phyloP scores from a whole-genome alignment of 345 rosid genomes.

The Salix viminalis region DNA sequence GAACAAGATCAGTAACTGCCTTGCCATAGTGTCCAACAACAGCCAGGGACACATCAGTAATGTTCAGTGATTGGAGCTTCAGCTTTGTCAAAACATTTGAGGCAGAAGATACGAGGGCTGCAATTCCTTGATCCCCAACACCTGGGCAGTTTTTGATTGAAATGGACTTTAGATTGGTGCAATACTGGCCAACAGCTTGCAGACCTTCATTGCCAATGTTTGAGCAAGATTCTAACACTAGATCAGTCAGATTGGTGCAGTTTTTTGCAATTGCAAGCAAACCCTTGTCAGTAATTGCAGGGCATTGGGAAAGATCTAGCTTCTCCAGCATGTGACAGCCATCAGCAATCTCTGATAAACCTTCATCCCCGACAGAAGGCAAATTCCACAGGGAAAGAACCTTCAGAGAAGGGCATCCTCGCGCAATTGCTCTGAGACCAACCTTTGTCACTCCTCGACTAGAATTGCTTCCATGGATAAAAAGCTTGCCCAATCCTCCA shows the following conservation, averaged over 20 bases:
- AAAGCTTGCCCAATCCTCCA: slow-evolving; percentile 82
- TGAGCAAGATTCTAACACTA: slow-evolving; percentile 70
- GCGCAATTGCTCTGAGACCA: slow-evolving; percentile 71
- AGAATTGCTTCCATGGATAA: slow-evolving; percentile 50
- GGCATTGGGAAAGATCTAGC: slow-evolving; percentile 70
- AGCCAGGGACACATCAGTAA: slow-evolving; percentile 81
- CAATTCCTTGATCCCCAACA: slow-evolving; percentile 88
- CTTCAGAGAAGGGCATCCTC: slow-evolving; percentile 71
- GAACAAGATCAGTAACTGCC: slow-evolving; percentile 61
- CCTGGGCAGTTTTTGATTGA: slow-evolving; percentile 67
- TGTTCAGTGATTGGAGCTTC: slow-evolving; percentile 68
- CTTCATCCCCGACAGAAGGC: slow-evolving; percentile 59
- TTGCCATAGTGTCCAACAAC: slow-evolving; percentile 85
- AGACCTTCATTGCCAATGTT: slow-evolving; percentile 72
- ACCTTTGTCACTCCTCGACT: slow-evolving; percentile 47
- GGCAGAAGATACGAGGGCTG: slow-evolving; percentile 49
- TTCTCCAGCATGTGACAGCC: slow-evolving; percentile 69
- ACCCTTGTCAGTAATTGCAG: slow-evolving; percentile 56
- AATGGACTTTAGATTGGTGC: slow-evolving; percentile 64
- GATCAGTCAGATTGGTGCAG: slow-evolving; percentile 70
- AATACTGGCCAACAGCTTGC: slow-evolving; percentile 55
- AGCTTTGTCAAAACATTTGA: slow-evolving; percentile 48
- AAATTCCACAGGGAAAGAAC: slow-evolving; percentile 72
- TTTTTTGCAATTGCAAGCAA: slow-evolving; percentile 58
- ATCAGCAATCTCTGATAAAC: slow-evolving; percentile 67